A percentile compares a stretch with the other conserved stretches of the same genome.
These are phyloP conservation scores for Pseudocercospora macadamiae DNA, from an alignment of 2,329 filamentous ascomycete species.

Conservation along the genomic window DNA sequence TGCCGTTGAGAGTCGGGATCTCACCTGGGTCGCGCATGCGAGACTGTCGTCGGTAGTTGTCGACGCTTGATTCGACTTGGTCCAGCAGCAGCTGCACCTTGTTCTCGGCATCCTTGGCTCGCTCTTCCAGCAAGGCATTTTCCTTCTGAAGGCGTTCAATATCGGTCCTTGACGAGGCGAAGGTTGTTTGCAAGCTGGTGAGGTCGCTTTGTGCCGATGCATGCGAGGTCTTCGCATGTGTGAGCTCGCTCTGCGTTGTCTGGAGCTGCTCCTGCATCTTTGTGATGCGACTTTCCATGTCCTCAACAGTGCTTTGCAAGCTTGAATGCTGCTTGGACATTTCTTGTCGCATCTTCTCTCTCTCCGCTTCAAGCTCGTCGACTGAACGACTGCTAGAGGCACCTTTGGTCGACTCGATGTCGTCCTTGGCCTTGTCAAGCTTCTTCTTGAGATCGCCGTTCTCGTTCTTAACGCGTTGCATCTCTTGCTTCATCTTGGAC, in stretches of 20 bases:
- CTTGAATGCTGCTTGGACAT: constrained; percentile 71
- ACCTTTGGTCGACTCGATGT: constrained; percentile 26
- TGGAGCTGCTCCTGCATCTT: constrained; percentile 71
- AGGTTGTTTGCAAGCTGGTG: constrained; percentile 48
- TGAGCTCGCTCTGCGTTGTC: constrained; percentile 68
- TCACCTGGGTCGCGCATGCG: constrained; percentile 43
- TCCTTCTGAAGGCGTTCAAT: constrained; percentile 82
- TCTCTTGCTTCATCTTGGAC: constrained; percentile 95
- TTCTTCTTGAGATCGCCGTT: constrained; percentile 83
- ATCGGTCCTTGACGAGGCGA: constrained; percentile 60
- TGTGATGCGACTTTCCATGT: constrained; percentile 72
- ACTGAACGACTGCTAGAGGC: constrained; percentile 44
- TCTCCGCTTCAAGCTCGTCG: constrained; percentile 75
- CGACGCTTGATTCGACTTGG: constrained; percentile 90
- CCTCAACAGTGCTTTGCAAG: constrained; percentile 65
- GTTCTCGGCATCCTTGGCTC: constrained; percentile 85
- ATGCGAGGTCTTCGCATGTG: constrained; percentile 61
- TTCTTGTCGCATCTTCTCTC: constrained; percentile 66
- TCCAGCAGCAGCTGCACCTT: constrained; percentile 92
- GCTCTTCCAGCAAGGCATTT: constrained; percentile 77
- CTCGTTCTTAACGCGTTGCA: constrained; percentile 87
- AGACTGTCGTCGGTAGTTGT: constrained; percentile 84
- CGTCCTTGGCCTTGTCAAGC: constrained; percentile 53
- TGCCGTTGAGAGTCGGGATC: constrained; percentile 35
- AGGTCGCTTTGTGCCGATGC: constrained; percentile 52